Conservation (phyloP, 768 basidiomycete species). For the Tulasnella calospora region DNA sequence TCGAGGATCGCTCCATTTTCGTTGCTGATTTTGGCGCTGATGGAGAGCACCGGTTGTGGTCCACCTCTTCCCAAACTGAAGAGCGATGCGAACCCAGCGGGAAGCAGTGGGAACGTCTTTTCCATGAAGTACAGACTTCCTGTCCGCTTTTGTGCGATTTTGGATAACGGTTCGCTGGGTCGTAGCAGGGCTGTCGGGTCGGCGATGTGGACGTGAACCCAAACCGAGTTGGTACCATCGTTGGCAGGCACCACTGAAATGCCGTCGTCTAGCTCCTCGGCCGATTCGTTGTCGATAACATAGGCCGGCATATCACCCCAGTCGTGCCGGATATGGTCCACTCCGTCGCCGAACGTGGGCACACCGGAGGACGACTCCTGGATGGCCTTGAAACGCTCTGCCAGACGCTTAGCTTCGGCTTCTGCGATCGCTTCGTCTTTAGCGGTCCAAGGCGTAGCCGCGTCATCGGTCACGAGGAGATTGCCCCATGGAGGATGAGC, state of each 20-base stretch:
- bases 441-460: slow-evolving; percentile 29
- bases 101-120: slow-evolving; percentile 67
- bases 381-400: slow-evolving; percentile 26
- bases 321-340: slow-evolving; percentile 74
- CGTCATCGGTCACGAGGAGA: slow-evolving; percentile 41
- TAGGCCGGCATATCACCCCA: slow-evolving; percentile 77
- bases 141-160: slow-evolving; percentile 50
- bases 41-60: slow-evolving; percentile 63
- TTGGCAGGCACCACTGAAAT: slow-evolving; percentile 72
- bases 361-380: slow-evolving; percentile 32
- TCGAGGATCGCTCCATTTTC: slow-evolving; percentile 61
- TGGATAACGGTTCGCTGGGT: slow-evolving; percentile 58
- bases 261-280: slow-evolving; percentile 91
- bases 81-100: slow-evolving; percentile 46
- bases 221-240: slow-evolving; percentile 53
- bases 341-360: slow-evolving; percentile 30
- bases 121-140: slow-evolving; percentile 63
- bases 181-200: slow-evolving; percentile 81
- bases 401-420: neutral
- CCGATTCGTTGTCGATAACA: slow-evolving; percentile 74
- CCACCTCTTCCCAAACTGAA: slow-evolving; percentile 47
- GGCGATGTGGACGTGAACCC: slow-evolving; percentile 90
- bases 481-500: slow-evolving; percentile 80
- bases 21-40: slow-evolving; percentile 64
- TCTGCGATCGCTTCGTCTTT: slow-evolving; percentile 7